Percentiles rank a stretch among this genome's conserved stretches.
phyloP scores from a whole-genome alignment of 2,329 filamentous ascomycete species.

The Trichoderma semiorbis region DNA sequence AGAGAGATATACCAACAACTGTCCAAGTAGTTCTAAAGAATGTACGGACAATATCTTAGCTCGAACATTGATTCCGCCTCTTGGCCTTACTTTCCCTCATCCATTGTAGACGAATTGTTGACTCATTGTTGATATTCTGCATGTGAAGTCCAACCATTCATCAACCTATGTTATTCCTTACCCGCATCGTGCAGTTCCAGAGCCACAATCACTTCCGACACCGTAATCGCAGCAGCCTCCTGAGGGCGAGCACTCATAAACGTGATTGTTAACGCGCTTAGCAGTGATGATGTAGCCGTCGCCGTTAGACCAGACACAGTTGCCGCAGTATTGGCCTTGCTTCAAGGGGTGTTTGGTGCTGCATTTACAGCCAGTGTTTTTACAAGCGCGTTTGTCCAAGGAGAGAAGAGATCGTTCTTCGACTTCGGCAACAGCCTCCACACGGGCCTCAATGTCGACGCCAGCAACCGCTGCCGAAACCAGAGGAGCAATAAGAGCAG shows the following conservation, averaged over 20 bases:
- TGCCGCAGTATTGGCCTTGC: constrained; percentile 6
- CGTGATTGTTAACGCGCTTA: constrained; percentile 4
- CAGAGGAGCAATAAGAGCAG: not conserved
- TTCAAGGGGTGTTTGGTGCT: not conserved
- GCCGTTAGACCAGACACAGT: constrained; percentile 4
- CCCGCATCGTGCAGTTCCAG: constrained; percentile 10
- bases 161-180: not conserved
- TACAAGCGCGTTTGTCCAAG: not conserved
- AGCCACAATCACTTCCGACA: not conserved
- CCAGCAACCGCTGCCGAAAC: constrained; percentile 3
- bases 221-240: constrained; percentile 2
- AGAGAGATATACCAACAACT: not conserved
- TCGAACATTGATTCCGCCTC: not conserved
- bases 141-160: not conserved
- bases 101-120: not conserved
- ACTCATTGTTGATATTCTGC: not conserved
- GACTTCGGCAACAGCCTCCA: not conserved
- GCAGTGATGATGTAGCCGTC: constrained; percentile 8
- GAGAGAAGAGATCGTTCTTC: not conserved
- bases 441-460: not conserved
- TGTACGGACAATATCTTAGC: not conserved
- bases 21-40: not conserved
- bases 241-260: not conserved
- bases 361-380: not conserved
- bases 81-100: not conserved